Percentiles rank a stretch among this genome's conserved stretches.
Conservation (phyloP, 1,284 basidiomycete genomes). For the Coriolopsis trogii region DNA sequence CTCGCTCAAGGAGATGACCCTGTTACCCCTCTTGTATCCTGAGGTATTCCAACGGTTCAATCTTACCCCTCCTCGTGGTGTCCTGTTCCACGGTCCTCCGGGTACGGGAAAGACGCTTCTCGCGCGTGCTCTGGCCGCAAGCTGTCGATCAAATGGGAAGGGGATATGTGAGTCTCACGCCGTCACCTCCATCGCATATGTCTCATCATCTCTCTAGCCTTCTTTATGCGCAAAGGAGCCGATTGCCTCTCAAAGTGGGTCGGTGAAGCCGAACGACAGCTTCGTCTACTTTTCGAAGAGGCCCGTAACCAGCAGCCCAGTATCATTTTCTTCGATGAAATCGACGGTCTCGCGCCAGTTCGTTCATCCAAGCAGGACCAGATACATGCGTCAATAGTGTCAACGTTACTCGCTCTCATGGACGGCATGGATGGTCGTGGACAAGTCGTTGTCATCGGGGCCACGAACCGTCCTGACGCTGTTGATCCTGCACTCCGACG, state of each 20-base stretch:
- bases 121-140: slow-evolving; percentile 93
- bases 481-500: slow-evolving; percentile 95
- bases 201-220: slow-evolving; percentile 54
- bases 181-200: not conserved
- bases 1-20: slow-evolving; percentile 98
- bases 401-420: slow-evolving; percentile 96
- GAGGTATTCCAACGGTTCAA: slow-evolving; percentile 97
- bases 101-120: slow-evolving; percentile 94
- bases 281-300: slow-evolving; percentile 96
- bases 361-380: slow-evolving; percentile 98
- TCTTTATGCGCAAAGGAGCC: slow-evolving; percentile 99
- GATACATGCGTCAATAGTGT: slow-evolving; percentile 98
- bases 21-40: slow-evolving; percentile 93
- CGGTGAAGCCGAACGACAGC: slow-evolving; percentile 96
- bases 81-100: slow-evolving; percentile 96
- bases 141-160: slow-evolving; percentile 87
- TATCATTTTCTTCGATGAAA: slow-evolving; percentile 98
- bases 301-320: slow-evolving; percentile 91
- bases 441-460: slow-evolving; percentile 98
- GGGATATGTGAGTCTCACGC: slow-evolving; percentile 72
- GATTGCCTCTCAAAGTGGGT: slow-evolving; percentile 99
- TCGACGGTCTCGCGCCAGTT: slow-evolving; percentile 97
- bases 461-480: slow-evolving; percentile 96
- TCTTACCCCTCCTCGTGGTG: slow-evolving; percentile 94
- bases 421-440: slow-evolving; percentile 99